Base-by-base conservation (phyloP, 2,329 filamentous ascomycete genomes). In the Pleoardoris graminearum region DNA sequence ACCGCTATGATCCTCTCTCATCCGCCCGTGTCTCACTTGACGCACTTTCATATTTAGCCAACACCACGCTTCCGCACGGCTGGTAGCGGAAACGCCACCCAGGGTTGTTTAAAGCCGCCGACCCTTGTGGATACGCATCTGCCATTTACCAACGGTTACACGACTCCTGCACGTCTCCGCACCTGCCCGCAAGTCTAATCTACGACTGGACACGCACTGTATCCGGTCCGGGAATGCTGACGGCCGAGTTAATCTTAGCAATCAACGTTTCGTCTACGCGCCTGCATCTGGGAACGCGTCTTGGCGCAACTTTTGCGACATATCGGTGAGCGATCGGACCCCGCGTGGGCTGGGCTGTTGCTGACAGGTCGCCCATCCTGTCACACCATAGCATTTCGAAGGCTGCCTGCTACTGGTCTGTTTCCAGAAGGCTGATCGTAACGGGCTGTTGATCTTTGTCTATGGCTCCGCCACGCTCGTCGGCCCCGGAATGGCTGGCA, bases 221-320 rank as follows among this genome's bases (percentile, higher is more conserved):
- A 44, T 38, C 56, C 43, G 48, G 39, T 59, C 50, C 53, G 53
- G 57, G 53, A 58, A 52, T 27, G 47, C 54, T 51, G 48, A 27
- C 30, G 50, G 54, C 45, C 53, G 51, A 3, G 17, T 61, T 47
- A 46, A 65, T 57, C 61, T 60, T 54, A 48, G 64, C 59, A 62
- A 61, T 63, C 46, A 59, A 60, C 57, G 58, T 63, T 61, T 63
- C 57, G 61, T 60, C 61, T 66, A 46, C 44, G 55, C 55, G 54
- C 57, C 58, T 63, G 45, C 51, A 51, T 50, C 55, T 50, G 59
- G 55, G 60, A 61, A 62, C 51, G 19, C 50, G 25, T 49, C 45
- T 53, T 58, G 53, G 55, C 54, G 48, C 59, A 51, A 48, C 48
- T 54, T 51, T 55, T 57, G 57, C 57, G 44, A 63, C 61, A 52